Percentiles rank a stretch among this genome's conserved stretches.
Evolutionary conservation across 495 filamentous ascomycete genomes (phyloP).

Genomic region (Penicillium lividum): DNA sequence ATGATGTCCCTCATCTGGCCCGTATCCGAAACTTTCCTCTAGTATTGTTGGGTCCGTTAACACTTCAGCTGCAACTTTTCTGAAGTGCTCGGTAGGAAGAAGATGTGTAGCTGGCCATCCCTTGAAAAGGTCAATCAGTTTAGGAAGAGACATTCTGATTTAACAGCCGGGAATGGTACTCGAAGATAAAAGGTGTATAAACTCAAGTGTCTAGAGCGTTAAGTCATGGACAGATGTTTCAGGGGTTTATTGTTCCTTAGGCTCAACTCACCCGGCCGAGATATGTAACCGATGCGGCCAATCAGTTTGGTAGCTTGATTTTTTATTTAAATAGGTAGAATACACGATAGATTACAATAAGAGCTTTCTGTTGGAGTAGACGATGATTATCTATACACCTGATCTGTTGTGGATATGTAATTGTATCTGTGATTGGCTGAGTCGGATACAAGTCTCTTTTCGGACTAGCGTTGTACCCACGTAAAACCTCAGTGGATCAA

Average conservation of each 20-base stretch:
- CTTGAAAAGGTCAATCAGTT: constrained; percentile 55
- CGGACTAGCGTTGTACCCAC: no score
- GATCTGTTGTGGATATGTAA: no score
- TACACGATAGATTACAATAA: no score
- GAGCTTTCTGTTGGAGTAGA: no score
- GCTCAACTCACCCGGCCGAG: background rate
- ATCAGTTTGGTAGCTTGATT: background rate
- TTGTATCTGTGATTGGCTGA: no score
- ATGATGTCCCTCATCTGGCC: constrained; percentile 65
- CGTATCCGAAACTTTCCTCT: constrained; percentile 62
- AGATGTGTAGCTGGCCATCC: constrained; percentile 65
- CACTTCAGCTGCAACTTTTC: constrained; percentile 47
- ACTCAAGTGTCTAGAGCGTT: background rate
- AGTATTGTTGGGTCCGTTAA: constrained; percentile 53
- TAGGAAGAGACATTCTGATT: background rate
- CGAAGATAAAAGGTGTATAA: background rate
- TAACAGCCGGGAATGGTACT: background rate
- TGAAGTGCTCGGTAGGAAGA: constrained; percentile 56
- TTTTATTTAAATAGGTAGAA: no score
- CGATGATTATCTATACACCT: no score
- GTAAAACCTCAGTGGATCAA: no score
- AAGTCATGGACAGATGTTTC: background rate
- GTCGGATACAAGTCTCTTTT: no score
- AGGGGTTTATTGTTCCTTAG: background rate
- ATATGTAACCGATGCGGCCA: background rate